Evolutionary conservation across 1,284 basidiomycete species (phyloP).

Genomic region (Dichomitus squalens): DNA sequence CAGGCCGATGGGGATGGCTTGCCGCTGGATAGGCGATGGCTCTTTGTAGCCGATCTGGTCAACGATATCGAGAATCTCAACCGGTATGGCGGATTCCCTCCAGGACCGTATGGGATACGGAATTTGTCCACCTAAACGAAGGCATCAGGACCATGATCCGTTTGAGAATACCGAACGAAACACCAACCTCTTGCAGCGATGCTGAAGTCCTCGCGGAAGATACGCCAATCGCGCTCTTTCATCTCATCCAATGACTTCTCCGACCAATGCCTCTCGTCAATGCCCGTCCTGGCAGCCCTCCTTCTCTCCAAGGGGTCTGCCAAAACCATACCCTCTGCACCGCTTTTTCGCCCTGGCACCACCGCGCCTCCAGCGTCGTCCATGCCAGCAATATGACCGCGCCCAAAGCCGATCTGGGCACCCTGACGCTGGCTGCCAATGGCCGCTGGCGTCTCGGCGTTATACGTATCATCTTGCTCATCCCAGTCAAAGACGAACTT

Average conservation of each 20-base stretch:
- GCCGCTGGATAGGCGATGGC: slow-evolving; percentile 94
- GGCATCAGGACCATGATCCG: background rate
- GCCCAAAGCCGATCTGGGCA: slow-evolving; percentile 85
- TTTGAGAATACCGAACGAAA: background rate
- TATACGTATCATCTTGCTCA: slow-evolving; percentile 87
- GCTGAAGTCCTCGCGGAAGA: slow-evolving; percentile 98
- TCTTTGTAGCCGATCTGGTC: slow-evolving; percentile 95
- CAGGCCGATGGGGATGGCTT: slow-evolving; percentile 97
- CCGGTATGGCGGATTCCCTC: slow-evolving; percentile 87
- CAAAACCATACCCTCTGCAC: slow-evolving; percentile 50
- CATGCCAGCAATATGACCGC: slow-evolving; percentile 83
- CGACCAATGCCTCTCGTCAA: slow-evolving; percentile 96
- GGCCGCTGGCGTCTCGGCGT: slow-evolving; percentile 64
- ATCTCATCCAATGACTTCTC: slow-evolving; percentile 94
- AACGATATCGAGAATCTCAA: slow-evolving; percentile 80
- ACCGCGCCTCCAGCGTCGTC: slow-evolving; percentile 67
- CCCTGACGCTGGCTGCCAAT: slow-evolving; percentile 72
- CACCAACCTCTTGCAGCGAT: slow-evolving; percentile 84
- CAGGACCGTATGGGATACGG: slow-evolving; percentile 92
- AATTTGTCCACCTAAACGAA: slow-evolving; percentile 78
- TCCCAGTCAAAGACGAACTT: slow-evolving; percentile 99
- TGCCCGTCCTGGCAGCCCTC: slow-evolving; percentile 77
- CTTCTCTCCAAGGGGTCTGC: slow-evolving; percentile 83
- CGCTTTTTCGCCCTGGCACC: slow-evolving; percentile 29
- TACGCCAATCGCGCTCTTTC: slow-evolving; percentile 98